Conservation (phyloP, 805 yeast species). For the Scheffersomyces ergatensis region DNA sequence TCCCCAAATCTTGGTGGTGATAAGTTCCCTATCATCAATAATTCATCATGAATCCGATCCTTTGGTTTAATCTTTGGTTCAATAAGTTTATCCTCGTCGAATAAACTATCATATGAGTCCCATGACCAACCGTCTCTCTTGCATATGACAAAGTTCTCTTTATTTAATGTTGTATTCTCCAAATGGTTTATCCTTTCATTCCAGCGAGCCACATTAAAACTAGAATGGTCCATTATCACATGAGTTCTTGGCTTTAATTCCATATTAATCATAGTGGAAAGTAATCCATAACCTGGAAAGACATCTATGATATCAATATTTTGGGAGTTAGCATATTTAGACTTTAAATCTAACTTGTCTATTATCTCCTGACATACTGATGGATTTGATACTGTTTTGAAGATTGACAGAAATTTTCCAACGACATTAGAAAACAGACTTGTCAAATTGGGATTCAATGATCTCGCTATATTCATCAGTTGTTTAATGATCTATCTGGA, state of each 20-base stretch:
- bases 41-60: slow-evolving; percentile 47
- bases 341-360: slow-evolving; percentile 44
- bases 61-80: slow-evolving; percentile 22
- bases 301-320: slow-evolving; percentile 55
- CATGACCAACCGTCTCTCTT: slow-evolving; percentile 63
- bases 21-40: slow-evolving; percentile 60
- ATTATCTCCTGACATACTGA: slow-evolving; percentile 37
- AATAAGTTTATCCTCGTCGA: slow-evolving; percentile 44
- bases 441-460: background rate
- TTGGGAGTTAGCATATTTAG: slow-evolving; percentile 31
- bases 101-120: slow-evolving; percentile 54
- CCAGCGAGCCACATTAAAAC: slow-evolving; percentile 24
- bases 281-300: slow-evolving; percentile 58
- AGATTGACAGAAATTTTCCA: background rate
- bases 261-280: slow-evolving; percentile 62
- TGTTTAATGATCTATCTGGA: too few species aligned
- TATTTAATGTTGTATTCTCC: slow-evolving; percentile 18
- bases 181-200: slow-evolving; percentile 20
- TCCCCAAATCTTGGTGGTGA: slow-evolving; percentile 55
- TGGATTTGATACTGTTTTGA: slow-evolving; percentile 11
- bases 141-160: slow-evolving; percentile 30
- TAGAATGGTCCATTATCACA: slow-evolving; percentile 55
- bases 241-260: slow-evolving; percentile 62
- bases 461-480: background rate
- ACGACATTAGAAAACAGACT: background rate